A percentile compares a stretch with the other conserved stretches of the same genome.
Evolutionary conservation across 345 rosid genomes (phyloP).

Genomic region (Gossypium raimondii): DNA sequence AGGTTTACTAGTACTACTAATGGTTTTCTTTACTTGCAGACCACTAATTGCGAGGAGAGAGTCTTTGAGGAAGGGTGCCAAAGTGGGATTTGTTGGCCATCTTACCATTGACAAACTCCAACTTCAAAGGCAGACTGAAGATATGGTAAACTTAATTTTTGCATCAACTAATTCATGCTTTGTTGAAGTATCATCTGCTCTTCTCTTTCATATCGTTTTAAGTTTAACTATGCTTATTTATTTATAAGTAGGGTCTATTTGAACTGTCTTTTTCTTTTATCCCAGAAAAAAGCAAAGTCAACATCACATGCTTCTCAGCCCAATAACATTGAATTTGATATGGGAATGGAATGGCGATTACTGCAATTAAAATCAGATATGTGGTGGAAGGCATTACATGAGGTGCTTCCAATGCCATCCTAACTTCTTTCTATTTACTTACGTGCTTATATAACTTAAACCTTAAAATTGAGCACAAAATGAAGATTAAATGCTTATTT

Average conservation of each 20-base stretch:
- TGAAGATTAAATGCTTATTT: too few relatives aligned
- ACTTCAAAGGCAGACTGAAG: constrained; percentile 16
- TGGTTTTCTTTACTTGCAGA: constrained; percentile 21
- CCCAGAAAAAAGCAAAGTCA: constrained; percentile 34
- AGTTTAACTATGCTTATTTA: background rate
- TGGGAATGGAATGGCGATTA: constrained; percentile 40
- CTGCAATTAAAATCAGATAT: constrained; percentile 28
- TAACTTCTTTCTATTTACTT: background rate
- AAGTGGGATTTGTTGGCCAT: constrained; percentile 30
- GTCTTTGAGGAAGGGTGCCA: constrained; percentile 8
- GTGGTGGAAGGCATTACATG: constrained; percentile 31
- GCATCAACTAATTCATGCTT: background rate
- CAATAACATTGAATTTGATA: constrained; percentile 30
- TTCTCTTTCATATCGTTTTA: background rate
- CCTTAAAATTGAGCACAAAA: too few relatives aligned
- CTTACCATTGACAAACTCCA: constrained; percentile 15
- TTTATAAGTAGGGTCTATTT: background rate
- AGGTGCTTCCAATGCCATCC: constrained; percentile 19
- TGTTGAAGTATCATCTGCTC: background rate
- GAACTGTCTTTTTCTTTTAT: background rate
- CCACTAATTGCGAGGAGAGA: constrained; percentile 24
- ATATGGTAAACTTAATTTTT: constrained; percentile 25
- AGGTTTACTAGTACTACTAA: background rate
- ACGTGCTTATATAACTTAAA: too few relatives aligned
- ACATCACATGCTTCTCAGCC: constrained; percentile 44